A percentile compares a stretch with the other conserved stretches of the same genome.
These are phyloP conservation scores for Suhomyces panamericanus DNA, from an alignment of 1,139 yeast species.

Conservation along the genomic window DNA sequence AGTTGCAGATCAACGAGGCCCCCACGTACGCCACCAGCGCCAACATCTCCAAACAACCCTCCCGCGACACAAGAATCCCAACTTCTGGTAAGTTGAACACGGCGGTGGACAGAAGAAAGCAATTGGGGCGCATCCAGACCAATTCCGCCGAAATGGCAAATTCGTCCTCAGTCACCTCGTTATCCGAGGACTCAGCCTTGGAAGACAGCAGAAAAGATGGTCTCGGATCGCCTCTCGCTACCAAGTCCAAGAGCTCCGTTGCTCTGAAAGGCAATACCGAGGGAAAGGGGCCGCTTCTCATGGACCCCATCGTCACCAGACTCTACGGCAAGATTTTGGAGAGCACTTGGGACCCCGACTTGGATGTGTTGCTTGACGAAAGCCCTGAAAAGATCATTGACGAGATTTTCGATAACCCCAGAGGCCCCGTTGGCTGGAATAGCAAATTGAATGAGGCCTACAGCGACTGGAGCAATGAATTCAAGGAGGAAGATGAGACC, in stretches of 20 bases:
- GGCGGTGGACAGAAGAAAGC: conserved; percentile 32
- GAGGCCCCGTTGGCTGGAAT: conserved; percentile 60
- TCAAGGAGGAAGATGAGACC: conserved; percentile 41
- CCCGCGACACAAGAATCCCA: conserved; percentile 1
- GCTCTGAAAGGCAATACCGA: background rate
- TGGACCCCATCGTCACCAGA: conserved; percentile 54
- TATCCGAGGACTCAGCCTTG: conserved; percentile 6
- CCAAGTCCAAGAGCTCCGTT: background rate
- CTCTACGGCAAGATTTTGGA: conserved; percentile 65
- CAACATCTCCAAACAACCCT: background rate
- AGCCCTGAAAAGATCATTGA: conserved; percentile 72
- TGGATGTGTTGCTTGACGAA: conserved; percentile 56
- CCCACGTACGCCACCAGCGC: conserved; percentile 2
- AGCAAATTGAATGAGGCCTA: conserved; percentile 26
- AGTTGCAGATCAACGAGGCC: conserved; percentile 35
- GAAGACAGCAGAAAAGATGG: conserved; percentile 2
- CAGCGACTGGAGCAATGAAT: conserved; percentile 15
- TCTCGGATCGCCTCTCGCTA: background rate
- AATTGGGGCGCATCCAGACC: too few species aligned
- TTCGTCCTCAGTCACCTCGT: background rate
- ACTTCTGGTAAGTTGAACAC: conserved; percentile 26
- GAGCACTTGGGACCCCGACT: conserved; percentile 76
- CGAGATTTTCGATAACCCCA: conserved; percentile 68
- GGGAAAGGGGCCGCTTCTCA: conserved; percentile 19
- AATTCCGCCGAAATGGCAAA: background rate